These are phyloP conservation scores for Bauhinia variegata DNA, from an alignment of 306 rosid species.

Conservation along the genomic window DNA sequence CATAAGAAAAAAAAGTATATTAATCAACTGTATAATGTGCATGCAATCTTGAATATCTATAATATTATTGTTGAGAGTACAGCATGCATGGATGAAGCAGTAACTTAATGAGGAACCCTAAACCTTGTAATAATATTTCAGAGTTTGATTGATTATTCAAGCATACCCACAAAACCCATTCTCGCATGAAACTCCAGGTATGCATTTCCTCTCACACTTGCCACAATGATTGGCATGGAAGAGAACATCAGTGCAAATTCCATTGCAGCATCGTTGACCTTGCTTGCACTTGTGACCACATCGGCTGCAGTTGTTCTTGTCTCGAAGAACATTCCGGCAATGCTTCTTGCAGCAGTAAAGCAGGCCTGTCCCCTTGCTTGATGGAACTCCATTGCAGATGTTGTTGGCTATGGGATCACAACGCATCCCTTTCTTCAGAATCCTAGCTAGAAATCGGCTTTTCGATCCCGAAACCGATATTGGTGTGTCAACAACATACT, in stretches of 20 bases:
- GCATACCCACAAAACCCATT: constrained; percentile 66
- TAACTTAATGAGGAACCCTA: neutral
- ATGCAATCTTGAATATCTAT: too few species aligned
- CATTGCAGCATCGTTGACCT: constrained; percentile 58
- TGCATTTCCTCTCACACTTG: constrained; percentile 60
- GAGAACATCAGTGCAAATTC: constrained; percentile 47
- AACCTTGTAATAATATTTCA: too few species aligned
- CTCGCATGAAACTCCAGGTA: constrained; percentile 49
- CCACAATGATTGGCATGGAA: constrained; percentile 55
- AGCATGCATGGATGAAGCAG: too few species aligned
- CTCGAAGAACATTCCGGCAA: constrained; percentile 62
- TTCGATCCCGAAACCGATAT: constrained; percentile 38
- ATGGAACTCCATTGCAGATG: constrained; percentile 59
- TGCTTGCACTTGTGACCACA: constrained; percentile 62
- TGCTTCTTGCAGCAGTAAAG: constrained; percentile 75
- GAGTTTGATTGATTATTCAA: too few species aligned
- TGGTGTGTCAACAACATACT: constrained; percentile 47
- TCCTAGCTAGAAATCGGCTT: constrained; percentile 53
- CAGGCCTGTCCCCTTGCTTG: constrained; percentile 57
- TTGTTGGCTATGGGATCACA: constrained; percentile 43
- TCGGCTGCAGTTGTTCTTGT: constrained; percentile 57
- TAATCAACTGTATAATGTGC: too few species aligned
- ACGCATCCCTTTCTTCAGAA: constrained; percentile 48
- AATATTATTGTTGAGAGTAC: too few species aligned
- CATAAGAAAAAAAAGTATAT: too few species aligned